A percentile compares a stretch with the other conserved stretches of the same genome.
phyloP scores from a whole-genome alignment of 2,329 filamentous ascomycete genomes.

The Verticillium isaacii region DNA sequence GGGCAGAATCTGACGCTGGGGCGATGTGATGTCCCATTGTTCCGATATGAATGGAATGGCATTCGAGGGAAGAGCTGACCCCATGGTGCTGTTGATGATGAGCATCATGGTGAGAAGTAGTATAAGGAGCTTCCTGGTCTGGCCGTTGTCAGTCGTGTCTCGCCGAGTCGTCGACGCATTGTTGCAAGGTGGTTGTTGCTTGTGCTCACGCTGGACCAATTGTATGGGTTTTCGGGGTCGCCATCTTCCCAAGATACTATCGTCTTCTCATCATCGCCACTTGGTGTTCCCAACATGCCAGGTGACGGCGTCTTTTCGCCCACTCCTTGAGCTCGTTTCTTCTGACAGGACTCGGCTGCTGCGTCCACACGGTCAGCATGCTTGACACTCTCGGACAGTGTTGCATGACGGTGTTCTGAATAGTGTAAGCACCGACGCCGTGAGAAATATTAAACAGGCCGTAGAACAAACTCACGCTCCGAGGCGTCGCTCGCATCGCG shows the following conservation, averaged over 20 bases:
- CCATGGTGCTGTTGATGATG: slow-evolving; percentile 65
- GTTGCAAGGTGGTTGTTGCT: not conserved
- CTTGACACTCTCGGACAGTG: not conserved
- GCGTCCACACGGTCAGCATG: not conserved
- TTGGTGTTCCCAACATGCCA: slow-evolving; percentile 14
- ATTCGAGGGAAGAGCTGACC: slow-evolving; percentile 60
- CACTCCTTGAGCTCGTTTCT: not conserved
- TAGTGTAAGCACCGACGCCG: too few species aligned
- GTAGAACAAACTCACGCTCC: not conserved
- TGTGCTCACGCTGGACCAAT: slow-evolving; percentile 37
- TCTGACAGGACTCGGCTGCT: not conserved
- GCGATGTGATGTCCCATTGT: slow-evolving; percentile 50
- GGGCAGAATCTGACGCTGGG: slow-evolving; percentile 44
- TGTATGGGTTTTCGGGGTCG: slow-evolving; percentile 49
- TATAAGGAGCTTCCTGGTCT: slow-evolving; percentile 46
- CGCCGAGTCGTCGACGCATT: not conserved
- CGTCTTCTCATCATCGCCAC: slow-evolving; percentile 19
- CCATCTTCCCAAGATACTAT: slow-evolving; percentile 34
- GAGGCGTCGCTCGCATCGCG: not conserved
- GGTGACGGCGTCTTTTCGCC: not conserved
- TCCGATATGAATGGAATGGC: slow-evolving; percentile 52
- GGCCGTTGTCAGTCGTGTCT: not conserved
- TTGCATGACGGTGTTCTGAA: not conserved
- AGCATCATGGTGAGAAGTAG: slow-evolving; percentile 50
- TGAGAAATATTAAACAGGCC: not conserved